Evolutionary conservation across 805 yeast species (phyloP), one percentile per base, ranked within the genome.

Genomic region (Pichia phayaonensis): DNA sequence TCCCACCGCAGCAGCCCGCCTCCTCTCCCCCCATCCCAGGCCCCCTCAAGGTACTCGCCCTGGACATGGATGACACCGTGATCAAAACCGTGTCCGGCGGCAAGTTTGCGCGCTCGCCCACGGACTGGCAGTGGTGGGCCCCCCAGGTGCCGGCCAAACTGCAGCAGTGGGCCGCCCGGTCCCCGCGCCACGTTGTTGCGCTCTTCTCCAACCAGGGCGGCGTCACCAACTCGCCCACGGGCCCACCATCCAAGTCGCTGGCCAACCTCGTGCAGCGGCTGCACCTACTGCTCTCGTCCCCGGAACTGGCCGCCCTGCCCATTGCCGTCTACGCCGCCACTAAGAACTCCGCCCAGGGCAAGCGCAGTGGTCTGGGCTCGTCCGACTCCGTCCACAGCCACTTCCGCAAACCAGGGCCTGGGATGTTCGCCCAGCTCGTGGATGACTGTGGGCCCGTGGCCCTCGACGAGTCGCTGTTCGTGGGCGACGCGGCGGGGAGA

Each of bases 401-500:
- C 3, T 76, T 74, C 72, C 69, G 97, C 46, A 92, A 92, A 61
- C 99, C 99, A 0, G 68, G 69, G 5, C 62, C 59, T 1, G 97
- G 96, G 0, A 86, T 90, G 95, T 86, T 86, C 82, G 64, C 73
- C 0, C 75, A 72, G 46, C 69, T 86, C 34, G 52, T 59, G 8
- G 58, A 63, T 16, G 82, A 77, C 56, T 53, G 38, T n/a, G 38
- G 38, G 36, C 34, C 26, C 3, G 7, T 31, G 10, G 12, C 51
- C 23, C 7, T 18, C 15, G 51, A 8, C 2, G 21, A 20, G 3
- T 29, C 42, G 59, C 72, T 82, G 48, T 94, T 69, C 64, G 90
- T 90, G n/a, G 99, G 99, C 7, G 99, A 92, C 69, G 98, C 98
- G 0, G 98, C 97, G 8, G 99, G 98, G 0, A 72, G 98, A 48